phyloP scores from a whole-genome alignment of 78 protist species.

The Neovahlkampfia damariscottae region DNA sequence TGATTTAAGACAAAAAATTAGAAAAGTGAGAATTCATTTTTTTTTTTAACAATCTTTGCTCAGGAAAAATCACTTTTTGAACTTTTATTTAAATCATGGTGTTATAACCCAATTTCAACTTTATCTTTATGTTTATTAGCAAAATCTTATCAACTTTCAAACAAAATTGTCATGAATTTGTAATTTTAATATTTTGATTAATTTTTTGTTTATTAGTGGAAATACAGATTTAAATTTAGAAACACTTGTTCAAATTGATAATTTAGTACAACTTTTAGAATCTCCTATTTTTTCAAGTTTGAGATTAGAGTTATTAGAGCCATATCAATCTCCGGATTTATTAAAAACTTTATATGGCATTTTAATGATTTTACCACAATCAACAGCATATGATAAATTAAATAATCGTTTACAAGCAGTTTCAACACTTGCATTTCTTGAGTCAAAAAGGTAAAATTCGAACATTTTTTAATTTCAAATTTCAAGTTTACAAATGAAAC shows the following conservation, averaged over 20 bases:
- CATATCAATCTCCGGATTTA: slow-evolving; percentile 48
- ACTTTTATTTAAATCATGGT: slow-evolving; percentile 35
- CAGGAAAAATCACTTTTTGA: background rate
- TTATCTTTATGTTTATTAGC: slow-evolving; percentile 60
- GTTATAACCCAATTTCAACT: slow-evolving; percentile 48
- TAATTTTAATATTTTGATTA: slow-evolving; percentile 57
- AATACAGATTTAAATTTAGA: too few relatives aligned
- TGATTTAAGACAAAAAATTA: background rate
- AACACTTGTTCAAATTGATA: slow-evolving; percentile 85
- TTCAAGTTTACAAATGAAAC: too few relatives aligned
- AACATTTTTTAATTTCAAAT: too few relatives aligned
- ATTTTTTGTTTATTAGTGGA: too few relatives aligned
- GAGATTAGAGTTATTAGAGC: slow-evolving; percentile 66
- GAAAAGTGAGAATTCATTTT: too few relatives aligned
- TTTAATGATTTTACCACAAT: slow-evolving; percentile 94
- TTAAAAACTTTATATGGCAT: slow-evolving; percentile 76
- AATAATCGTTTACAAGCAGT: background rate
- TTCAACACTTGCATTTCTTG: background rate
- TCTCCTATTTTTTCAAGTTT: slow-evolving; percentile 75
- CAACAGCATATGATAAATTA: slow-evolving; percentile 42
- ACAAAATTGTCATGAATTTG: slow-evolving; percentile 27
- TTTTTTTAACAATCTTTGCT: too few relatives aligned
- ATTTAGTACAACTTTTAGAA: slow-evolving; percentile 81
- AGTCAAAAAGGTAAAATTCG: too few relatives aligned
- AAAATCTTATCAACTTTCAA: slow-evolving; percentile 49